These are phyloP conservation scores for Penicillium olsonii DNA, from an alignment of 2,329 filamentous ascomycete species.

Conservation along the genomic window DNA sequence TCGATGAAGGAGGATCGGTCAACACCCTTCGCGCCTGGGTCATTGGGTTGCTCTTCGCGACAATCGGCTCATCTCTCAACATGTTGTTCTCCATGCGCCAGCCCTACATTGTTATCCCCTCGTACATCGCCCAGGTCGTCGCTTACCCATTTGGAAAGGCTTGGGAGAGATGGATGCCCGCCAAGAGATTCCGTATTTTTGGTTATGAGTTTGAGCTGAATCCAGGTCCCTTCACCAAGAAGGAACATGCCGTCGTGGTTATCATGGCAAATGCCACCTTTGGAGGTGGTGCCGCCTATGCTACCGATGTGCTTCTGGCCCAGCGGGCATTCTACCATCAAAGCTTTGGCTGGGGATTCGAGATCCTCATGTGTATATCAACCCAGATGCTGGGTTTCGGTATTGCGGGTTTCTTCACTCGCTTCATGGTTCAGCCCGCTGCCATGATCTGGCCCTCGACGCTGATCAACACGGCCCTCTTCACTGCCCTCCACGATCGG, in stretches of 20 bases:
- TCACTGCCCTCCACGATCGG: conserved; percentile 73
- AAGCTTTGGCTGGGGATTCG: conserved; percentile 66
- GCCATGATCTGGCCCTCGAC: conserved; percentile 75
- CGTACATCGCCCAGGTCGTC: conserved; percentile 63
- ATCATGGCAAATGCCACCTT: conserved; percentile 68
- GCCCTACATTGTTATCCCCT: conserved; percentile 61
- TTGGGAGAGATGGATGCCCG: conserved; percentile 44
- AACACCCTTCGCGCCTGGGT: conserved; percentile 67
- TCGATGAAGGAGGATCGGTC: conserved; percentile 64
- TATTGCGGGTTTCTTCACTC: conserved; percentile 67
- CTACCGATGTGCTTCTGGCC: conserved; percentile 72
- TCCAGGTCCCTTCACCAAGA: conserved; percentile 49
- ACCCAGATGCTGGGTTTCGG: conserved; percentile 71
- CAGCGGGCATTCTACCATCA: conserved; percentile 72
- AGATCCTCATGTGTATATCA: conserved; percentile 66
- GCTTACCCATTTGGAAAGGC: conserved; percentile 56
- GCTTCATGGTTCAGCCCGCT: conserved; percentile 58
- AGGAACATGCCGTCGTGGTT: conserved; percentile 49
- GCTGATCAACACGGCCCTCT: conserved; percentile 66
- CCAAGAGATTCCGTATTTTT: conserved; percentile 37
- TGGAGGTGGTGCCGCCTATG: conserved; percentile 62
- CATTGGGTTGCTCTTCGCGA: conserved; percentile 63
- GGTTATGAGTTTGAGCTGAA: conserved; percentile 43
- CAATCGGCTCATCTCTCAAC: conserved; percentile 63
- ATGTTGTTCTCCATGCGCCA: conserved; percentile 61